These are phyloP conservation scores for Monilinia aucupariae DNA, from an alignment of 2,329 filamentous ascomycete species.

Conservation along the genomic window DNA sequence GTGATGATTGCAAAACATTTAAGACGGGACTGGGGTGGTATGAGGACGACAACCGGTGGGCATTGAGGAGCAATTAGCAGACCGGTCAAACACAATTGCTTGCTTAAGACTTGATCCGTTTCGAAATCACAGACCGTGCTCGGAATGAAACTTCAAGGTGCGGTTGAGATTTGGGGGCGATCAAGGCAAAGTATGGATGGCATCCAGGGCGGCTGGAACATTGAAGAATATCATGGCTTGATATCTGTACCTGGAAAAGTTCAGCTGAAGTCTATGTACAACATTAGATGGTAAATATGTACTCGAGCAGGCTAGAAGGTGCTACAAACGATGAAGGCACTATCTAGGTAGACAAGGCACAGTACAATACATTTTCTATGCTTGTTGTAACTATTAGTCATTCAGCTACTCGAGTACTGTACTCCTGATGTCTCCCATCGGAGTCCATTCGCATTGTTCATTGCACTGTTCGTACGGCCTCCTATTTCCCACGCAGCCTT, in stretches of 20 bases:
- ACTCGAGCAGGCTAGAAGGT: background rate
- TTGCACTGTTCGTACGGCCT: background rate
- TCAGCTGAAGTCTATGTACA: slow-evolving; percentile 10
- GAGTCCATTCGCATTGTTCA: background rate
- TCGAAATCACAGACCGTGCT: slow-evolving; percentile 4
- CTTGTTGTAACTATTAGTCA: background rate
- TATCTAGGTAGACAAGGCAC: background rate
- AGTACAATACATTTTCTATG: background rate
- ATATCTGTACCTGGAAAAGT: slow-evolving; percentile 1
- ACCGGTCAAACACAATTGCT: slow-evolving; percentile 3
- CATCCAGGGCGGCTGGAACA: background rate
- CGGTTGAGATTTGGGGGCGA: slow-evolving; percentile 7
- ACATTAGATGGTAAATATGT: background rate
- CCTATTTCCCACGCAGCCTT: background rate
- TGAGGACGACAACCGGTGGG: background rate
- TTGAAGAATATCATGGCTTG: slow-evolving; percentile 5
- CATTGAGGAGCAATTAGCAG: background rate
- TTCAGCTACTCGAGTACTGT: too few relatives aligned
- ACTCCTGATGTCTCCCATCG: background rate
- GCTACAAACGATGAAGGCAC: background rate
- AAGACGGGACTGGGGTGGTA: slow-evolving; percentile 1
- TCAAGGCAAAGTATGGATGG: background rate
- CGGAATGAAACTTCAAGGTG: background rate
- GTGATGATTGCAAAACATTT: slow-evolving; percentile 8
- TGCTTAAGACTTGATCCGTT: slow-evolving; percentile 2